These are phyloP conservation scores for Trypanosoma platydactyli DNA, from an alignment of 208 protist species.

Conservation along the genomic window DNA sequence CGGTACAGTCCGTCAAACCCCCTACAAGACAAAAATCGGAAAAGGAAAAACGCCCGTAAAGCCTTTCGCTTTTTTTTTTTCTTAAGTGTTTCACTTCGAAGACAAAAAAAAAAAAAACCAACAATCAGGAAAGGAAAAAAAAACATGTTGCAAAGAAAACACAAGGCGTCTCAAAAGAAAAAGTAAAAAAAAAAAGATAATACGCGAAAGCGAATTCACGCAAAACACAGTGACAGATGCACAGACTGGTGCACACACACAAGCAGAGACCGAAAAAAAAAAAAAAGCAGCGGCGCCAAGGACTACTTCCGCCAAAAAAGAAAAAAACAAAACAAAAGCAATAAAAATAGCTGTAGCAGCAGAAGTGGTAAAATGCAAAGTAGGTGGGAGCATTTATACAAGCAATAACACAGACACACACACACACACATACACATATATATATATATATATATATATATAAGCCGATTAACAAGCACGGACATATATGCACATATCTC, in stretches of 20 bases:
- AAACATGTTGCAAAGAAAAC: too few relatives aligned
- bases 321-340: slow-evolving; percentile 18
- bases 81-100: not conserved
- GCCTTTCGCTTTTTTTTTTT: not conserved
- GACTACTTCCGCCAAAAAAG: not conserved
- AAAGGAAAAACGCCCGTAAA: not conserved
- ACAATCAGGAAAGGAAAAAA: slow-evolving; percentile 21
- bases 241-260: too few relatives aligned
- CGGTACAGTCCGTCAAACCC: not conserved
- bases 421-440: too few relatives aligned
- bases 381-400: too few relatives aligned
- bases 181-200: too few relatives aligned
- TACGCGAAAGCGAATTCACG: too few relatives aligned
- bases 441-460: too few relatives aligned
- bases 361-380: slow-evolving; percentile 11
- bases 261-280: slow-evolving; percentile 15
- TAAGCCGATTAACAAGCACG: too few relatives aligned
- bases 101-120: slow-evolving; percentile 12
- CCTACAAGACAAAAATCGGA: not conserved
- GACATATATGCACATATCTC: not conserved
- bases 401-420: too few relatives aligned
- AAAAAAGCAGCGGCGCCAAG: slow-evolving; percentile 17
- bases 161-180: too few relatives aligned
- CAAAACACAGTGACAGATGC: too few relatives aligned
- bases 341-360: slow-evolving; percentile 33